Percentiles rank a stretch among this genome's conserved stretches.
Evolutionary conservation across 495 filamentous ascomycete species (phyloP).

Genomic region (Penicillium lagena): DNA sequence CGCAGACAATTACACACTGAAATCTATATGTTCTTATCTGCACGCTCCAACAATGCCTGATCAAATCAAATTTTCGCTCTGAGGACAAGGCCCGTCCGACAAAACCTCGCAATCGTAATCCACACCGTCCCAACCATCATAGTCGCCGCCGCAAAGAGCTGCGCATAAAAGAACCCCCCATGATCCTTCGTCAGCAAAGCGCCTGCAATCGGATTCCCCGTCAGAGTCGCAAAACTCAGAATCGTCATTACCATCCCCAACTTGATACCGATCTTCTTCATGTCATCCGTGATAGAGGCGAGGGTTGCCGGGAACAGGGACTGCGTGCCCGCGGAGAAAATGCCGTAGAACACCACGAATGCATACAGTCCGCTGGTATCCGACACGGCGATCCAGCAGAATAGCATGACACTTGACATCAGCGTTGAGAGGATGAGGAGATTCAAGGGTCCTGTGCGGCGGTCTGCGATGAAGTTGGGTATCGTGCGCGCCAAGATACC

Average conservation of each 20-base stretch:
- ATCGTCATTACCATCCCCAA: conserved; percentile 82
- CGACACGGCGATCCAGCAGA: conserved; percentile 57
- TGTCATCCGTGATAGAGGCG: conserved; percentile 57
- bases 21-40: too few relatives aligned
- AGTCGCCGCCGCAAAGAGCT: conserved; percentile 38
- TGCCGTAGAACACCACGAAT: conserved; percentile 57
- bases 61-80: too few relatives aligned
- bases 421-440: conserved; percentile 49
- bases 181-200: conserved; percentile 43
- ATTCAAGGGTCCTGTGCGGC: conserved; percentile 56
- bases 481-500: conserved; percentile 59
- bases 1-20: too few relatives aligned
- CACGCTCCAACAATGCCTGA: too few relatives aligned
- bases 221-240: conserved; percentile 63
- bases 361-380: conserved; percentile 46
- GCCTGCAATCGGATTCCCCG: conserved; percentile 70
- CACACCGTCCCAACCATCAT: too few relatives aligned
- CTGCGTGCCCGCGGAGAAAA: conserved; percentile 61
- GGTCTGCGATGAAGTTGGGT: conserved; percentile 60
- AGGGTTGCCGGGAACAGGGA: conserved; percentile 56
- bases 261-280: conserved; percentile 61
- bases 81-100: too few relatives aligned
- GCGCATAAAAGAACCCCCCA: conserved; percentile 51
- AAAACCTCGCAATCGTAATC: too few relatives aligned
- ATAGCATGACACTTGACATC: conserved; percentile 45